Evolutionary conservation across 352 stramenopile genomes (phyloP).

Genomic region (Halophytophthora batemanensis): DNA sequence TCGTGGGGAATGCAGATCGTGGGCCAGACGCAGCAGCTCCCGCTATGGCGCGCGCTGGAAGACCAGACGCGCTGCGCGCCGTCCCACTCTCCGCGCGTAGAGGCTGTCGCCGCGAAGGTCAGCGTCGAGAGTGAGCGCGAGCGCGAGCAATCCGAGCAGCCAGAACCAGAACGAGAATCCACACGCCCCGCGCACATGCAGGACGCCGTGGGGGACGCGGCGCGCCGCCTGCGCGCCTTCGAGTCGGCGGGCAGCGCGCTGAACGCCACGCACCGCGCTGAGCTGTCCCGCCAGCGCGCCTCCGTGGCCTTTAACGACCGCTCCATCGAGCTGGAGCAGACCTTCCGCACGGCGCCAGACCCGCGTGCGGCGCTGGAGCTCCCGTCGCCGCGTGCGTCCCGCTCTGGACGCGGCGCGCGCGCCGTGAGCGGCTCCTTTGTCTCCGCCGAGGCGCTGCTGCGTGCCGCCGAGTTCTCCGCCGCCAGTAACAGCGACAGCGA

Average conservation of each 20-base stretch:
- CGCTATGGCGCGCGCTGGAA: too few species aligned
- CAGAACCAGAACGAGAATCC: too few species aligned
- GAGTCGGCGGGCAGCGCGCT: slow-evolving; percentile 43
- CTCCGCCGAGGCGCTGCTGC: slow-evolving; percentile 11
- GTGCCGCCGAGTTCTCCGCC: slow-evolving; percentile 12
- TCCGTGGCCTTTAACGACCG: slow-evolving; percentile 49
- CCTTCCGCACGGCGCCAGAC: slow-evolving; percentile 55
- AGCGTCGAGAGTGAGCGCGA: too few species aligned
- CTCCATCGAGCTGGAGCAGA: slow-evolving; percentile 44
- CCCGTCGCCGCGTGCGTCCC: slow-evolving; percentile 20
- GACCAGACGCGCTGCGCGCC: too few species aligned
- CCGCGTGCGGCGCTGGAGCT: slow-evolving; percentile 34
- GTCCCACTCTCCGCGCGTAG: too few species aligned
- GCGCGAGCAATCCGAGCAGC: too few species aligned
- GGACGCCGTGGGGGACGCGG: not conserved
- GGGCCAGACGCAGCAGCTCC: too few species aligned
- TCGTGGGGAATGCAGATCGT: too few species aligned
- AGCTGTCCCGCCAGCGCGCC: slow-evolving; percentile 46
- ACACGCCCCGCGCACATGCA: too few species aligned
- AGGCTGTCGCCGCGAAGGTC: too few species aligned
- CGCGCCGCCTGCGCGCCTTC: slow-evolving; percentile 31
- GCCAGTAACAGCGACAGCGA: slow-evolving; percentile 21
- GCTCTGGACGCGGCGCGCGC: slow-evolving; percentile 9
- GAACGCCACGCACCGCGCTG: slow-evolving; percentile 34
- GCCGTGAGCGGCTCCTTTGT: slow-evolving; percentile 8